Base-by-base conservation (phyloP, 345 rosid species). In the Reutealis trisperma region DNA sequence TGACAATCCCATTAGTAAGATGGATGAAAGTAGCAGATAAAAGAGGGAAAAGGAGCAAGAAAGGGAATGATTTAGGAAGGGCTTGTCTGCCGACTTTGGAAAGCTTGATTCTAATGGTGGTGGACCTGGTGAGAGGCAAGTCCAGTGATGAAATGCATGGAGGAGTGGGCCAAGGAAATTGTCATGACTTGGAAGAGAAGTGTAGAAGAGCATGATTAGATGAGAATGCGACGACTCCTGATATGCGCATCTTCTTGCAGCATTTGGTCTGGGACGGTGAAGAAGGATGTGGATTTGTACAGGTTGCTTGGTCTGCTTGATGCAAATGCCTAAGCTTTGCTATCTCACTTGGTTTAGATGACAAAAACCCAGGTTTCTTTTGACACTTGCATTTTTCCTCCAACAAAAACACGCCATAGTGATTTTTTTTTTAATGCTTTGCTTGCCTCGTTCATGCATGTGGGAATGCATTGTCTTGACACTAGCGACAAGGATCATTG, bases 251-350 rank as follows among this genome's bases (percentile, higher is more conserved):
- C 77, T 96, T 96, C 85, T 84, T 93, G 79, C 99, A 93, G 88
- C 96, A 92, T 87, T 81, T 96, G 83, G 94, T 96, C 13, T 78
- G 98, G 97, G 24, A 96, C 93, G 77, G 96, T 93, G 54, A 87
- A 80, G 89, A 80, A 89, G 34, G 99, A 96, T 78, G 87, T 96
- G 22, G 83, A 80, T 74, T 81, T 96, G 66, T 96, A 93, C 52
- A 77, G 99, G 84, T 93, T 90, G 89, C 99, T 96, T 57, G 92
- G 58, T 96, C 99, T 2, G 97, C 99, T 0, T 92, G 99, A 98
- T 89, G 99, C 51, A 96, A 91, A 93, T 96, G 99, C 99, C 99
- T 3, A 96, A 90, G 84, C 96, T 27, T 96, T 67, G 99, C 99
- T 6, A 86, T 96, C 68, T 96, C 93, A 0, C 97, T 96, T 75